Percentiles rank a stretch among this genome's conserved stretches.
Conservation (phyloP, 345 rosid genomes). For the Euphorbia lathyris region DNA sequence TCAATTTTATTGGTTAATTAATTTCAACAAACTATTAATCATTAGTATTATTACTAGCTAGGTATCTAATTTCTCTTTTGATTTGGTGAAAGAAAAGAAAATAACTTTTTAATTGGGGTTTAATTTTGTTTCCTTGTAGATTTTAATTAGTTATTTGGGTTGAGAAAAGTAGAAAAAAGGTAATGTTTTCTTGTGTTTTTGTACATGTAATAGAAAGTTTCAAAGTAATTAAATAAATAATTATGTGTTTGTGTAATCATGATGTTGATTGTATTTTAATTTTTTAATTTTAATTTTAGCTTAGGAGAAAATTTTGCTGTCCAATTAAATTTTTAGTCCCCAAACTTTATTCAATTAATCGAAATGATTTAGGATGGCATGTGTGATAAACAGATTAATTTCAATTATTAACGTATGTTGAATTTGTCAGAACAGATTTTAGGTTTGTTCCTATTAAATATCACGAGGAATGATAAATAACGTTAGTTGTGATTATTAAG, state of each 20-base stretch:
- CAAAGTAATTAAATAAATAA: neutral
- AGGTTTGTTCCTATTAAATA: no score
- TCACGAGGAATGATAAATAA: no score
- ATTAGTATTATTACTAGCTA: slow-evolving; percentile 1
- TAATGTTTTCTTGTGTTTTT: neutral
- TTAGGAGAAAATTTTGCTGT: no score
- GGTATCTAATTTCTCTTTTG: no score
- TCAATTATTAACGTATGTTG: no score
- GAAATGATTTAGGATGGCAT: no score
- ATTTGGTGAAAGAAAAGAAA: no score
- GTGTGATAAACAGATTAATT: no score
- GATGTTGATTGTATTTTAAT: neutral
- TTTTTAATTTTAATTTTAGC: neutral
- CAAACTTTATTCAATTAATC: no score
- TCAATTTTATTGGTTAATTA: neutral
- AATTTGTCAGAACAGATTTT: no score
- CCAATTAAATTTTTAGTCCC: no score
- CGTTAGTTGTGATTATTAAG: no score
- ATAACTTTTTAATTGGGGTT: neutral
- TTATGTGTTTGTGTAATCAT: neutral
- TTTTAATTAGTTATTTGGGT: neutral
- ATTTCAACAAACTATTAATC: slow-evolving; percentile 16
- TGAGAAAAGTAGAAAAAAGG: neutral
- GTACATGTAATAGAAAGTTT: neutral
- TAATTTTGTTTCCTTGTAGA: neutral